Percentiles rank a stretch among this genome's conserved stretches.
Conservation (phyloP, 2,329 filamentous ascomycete genomes). For the Didymella exigua region DNA sequence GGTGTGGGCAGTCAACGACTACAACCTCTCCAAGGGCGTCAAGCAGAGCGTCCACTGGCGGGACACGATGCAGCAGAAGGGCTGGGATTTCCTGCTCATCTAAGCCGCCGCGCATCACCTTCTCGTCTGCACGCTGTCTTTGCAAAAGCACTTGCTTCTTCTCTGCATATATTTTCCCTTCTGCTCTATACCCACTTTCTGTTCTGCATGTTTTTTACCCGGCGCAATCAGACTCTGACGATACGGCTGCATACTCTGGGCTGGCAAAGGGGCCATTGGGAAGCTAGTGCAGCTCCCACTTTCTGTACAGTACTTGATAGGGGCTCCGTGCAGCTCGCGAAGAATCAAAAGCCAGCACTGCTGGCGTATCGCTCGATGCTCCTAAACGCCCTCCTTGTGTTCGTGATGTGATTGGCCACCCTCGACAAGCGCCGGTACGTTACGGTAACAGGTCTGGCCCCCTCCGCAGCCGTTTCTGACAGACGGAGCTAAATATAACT, state of each 20-base stretch:
- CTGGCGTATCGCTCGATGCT: slow-evolving; percentile 32
- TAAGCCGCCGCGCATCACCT: slow-evolving; percentile 53
- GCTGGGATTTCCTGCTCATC: slow-evolving; percentile 92
- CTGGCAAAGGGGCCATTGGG: slow-evolving; percentile 29
- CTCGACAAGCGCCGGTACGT: slow-evolving; percentile 17
- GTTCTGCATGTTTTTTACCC: slow-evolving; percentile 43
- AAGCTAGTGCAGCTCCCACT: slow-evolving; percentile 45
- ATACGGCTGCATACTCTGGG: slow-evolving; percentile 10
- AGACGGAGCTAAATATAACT: slow-evolving; percentile 20
- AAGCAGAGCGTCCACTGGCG: slow-evolving; percentile 85
- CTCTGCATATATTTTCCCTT: slow-evolving; percentile 46
- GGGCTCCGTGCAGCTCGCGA: slow-evolving; percentile 25
- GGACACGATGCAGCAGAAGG: slow-evolving; percentile 88
- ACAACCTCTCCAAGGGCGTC: slow-evolving; percentile 56
- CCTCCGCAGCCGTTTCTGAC: slow-evolving; percentile 13
- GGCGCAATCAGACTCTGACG: slow-evolving; percentile 30
- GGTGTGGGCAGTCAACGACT: slow-evolving; percentile 79
- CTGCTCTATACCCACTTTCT: slow-evolving; percentile 49
- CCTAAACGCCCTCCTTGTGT: slow-evolving; percentile 9
- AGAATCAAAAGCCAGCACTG: slow-evolving; percentile 32
- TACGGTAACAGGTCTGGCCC: slow-evolving; percentile 12
- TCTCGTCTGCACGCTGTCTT: slow-evolving; percentile 35
- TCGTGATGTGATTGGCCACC: slow-evolving; percentile 12
- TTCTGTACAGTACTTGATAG: slow-evolving; percentile 40
- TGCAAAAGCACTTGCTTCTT: slow-evolving; percentile 38